phyloP scores from a whole-genome alignment of 768 basidiomycete species.

The Tulasnella sp. region DNA sequence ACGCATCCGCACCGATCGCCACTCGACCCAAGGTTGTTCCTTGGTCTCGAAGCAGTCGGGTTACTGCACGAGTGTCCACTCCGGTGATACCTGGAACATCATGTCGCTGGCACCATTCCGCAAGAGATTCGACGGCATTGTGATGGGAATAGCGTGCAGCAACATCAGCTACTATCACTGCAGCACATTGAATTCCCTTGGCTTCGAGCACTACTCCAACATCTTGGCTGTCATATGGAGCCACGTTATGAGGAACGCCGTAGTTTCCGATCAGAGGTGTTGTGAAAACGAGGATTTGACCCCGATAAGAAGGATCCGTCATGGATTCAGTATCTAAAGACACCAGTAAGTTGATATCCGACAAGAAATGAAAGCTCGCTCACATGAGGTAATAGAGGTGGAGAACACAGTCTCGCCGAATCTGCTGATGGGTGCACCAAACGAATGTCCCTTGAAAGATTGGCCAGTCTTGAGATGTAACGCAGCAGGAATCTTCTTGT shows the following conservation, averaged over 20 bases:
- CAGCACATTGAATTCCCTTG: constrained; percentile 77
- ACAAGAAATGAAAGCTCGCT: constrained; percentile 23
- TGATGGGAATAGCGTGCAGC: constrained; percentile 94
- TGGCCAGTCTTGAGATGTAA: constrained; percentile 92
- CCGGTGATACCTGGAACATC: constrained; percentile 89
- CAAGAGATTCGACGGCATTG: constrained; percentile 80
- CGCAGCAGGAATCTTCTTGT: constrained; percentile 47
- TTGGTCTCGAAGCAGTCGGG: constrained; percentile 82
- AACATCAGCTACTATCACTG: constrained; percentile 85
- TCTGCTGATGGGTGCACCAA: constrained; percentile 74
- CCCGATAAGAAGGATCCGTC: constrained; percentile 98
- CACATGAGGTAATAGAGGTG: constrained; percentile 96
- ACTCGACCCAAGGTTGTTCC: constrained; percentile 92
- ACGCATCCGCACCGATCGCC: constrained; percentile 63
- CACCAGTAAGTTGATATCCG: not conserved
- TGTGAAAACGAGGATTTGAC: constrained; percentile 97
- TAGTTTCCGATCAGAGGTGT: constrained; percentile 98
- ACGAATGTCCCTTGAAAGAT: constrained; percentile 77
- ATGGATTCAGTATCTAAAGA: constrained; percentile 92
- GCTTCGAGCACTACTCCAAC: constrained; percentile 88
- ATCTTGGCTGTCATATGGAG: constrained; percentile 57
- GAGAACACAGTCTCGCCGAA: constrained; percentile 99
- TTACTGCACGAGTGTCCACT: constrained; percentile 95
- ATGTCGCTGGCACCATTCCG: constrained; percentile 85
- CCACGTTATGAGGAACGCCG: constrained; percentile 75